Conservation (phyloP, 2,329 filamentous ascomycete species). For the Penicillium sp. region DNA sequence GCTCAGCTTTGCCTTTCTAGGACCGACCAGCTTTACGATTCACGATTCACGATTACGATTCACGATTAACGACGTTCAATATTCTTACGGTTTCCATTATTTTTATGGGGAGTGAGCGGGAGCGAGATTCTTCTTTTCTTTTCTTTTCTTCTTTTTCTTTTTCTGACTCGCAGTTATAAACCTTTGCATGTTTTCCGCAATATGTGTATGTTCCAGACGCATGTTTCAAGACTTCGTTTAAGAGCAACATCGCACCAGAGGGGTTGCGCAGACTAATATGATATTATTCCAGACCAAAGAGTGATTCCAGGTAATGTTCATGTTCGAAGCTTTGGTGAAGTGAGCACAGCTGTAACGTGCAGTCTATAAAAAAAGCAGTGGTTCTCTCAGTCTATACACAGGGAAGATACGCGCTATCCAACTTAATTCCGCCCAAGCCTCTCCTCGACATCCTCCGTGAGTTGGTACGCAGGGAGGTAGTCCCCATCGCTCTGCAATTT, state of each 20-base stretch:
- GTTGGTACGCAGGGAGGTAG: constrained; percentile 26
- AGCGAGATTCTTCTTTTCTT: not conserved
- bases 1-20: constrained; percentile 7
- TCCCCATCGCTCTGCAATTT: constrained; percentile 53
- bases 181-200: constrained; percentile 12
- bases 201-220: constrained; percentile 32
- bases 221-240: constrained; percentile 21
- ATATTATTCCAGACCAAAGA: constrained; percentile 6
- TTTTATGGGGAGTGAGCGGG: not conserved
- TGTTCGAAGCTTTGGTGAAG: constrained; percentile 1
- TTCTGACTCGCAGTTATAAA: constrained; percentile 3
- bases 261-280: constrained; percentile 14
- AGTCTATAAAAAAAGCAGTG: constrained; percentile 17
- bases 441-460: constrained; percentile 70
- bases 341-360: constrained; percentile 5
- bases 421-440: constrained; percentile 68
- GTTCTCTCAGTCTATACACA: constrained; percentile 16
- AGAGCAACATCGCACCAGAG: constrained; percentile 2
- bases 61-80: not conserved
- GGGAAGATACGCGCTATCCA: not conserved
- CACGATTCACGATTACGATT: constrained; percentile 10
- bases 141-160: not conserved
- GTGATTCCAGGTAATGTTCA: not conserved
- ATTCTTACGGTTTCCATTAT: constrained; percentile 12
- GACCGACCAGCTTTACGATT: constrained; percentile 1